These are phyloP conservation scores for Fomitopsis pinicola DNA, from an alignment of 1,284 basidiomycete species.

Conservation along the genomic window DNA sequence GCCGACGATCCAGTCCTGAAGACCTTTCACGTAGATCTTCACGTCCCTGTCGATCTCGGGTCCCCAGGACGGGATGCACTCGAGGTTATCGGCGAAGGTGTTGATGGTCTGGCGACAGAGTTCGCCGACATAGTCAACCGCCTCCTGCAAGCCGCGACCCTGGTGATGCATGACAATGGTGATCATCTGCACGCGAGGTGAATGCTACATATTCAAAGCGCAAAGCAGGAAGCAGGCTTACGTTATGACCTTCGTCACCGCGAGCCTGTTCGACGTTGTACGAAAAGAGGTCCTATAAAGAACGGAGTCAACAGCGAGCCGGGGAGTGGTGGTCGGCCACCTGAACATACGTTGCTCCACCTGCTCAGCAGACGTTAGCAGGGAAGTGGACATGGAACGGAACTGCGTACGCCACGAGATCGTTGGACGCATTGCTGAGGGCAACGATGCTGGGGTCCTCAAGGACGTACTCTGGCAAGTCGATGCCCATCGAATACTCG, in stretches of 20 bases:
- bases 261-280: constrained; percentile 36
- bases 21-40: constrained; percentile 27
- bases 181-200: constrained; percentile 20
- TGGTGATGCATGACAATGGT: constrained; percentile 28
- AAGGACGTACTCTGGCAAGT: constrained; percentile 35
- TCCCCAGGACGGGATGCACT: constrained; percentile 28
- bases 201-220: not conserved
- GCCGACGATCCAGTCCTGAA: constrained; percentile 32
- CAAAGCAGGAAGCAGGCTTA: constrained; percentile 1
- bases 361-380: constrained; percentile 1
- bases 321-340: not conserved
- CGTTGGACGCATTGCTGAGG: constrained; percentile 34
- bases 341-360: constrained; percentile 34
- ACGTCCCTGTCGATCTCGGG: constrained; percentile 27
- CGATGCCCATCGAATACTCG: constrained; percentile 36
- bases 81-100: constrained; percentile 25
- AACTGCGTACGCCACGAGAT: constrained; percentile 31
- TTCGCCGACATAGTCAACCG: constrained; percentile 32
- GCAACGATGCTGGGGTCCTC: constrained; percentile 32
- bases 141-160: constrained; percentile 28
- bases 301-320: not conserved
- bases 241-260: constrained; percentile 32
- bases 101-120: constrained; percentile 30
- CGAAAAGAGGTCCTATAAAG: constrained; percentile 33
- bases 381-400: not conserved